Base-by-base conservation (phyloP, 2,329 filamentous ascomycete genomes). In the Bertia moriformis region DNA sequence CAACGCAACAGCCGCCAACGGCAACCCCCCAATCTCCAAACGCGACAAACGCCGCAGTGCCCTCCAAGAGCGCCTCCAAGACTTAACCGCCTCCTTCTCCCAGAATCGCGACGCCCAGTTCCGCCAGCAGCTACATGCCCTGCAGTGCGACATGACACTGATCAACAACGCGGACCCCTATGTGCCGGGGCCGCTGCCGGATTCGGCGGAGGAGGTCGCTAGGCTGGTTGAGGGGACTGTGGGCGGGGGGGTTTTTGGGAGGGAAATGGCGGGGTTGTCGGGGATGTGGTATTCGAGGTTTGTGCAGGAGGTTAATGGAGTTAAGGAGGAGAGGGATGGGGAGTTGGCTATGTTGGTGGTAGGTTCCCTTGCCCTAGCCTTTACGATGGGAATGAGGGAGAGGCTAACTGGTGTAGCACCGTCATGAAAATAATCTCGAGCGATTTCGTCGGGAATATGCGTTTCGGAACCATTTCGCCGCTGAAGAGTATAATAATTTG, bases 121-220 rank as follows among this genome's bases (percentile, higher is more conserved):
- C 53, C 65, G 73, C 38, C 71, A 75, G 39, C 74, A 79, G 51
- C 59, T 79, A 12, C 68, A 76, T 46, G 72, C 72, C 18, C 61
- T 79, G 4, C 75, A 79, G 51, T 71, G 71, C 41, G 75, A 80
- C 50, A 78, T 80, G 64, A 74, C 67, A 24, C 61, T 79, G 38
- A 76, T 80, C 45, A 67, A 73, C 43, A 69, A 71, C 46, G 71
- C 74, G 3, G 69, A 78, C 44, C 70, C 72, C 1, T 78, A 78
- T 51, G 51, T 58, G 33, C 64, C 71, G 39, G 65, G 67, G 38
- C 70, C 73, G 20, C 57, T 80, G 40, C 71, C 72, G 13, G 74
- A 79, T 46, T 61, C 60, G 17, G 63, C 68, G 13, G 70, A 76
- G 38, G 71, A 74, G 35, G 67, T 77, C 43, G 57, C 61, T 3